phyloP scores from a whole-genome alignment of 2,329 filamentous ascomycete genomes.

The Sarocladium strictum region DNA sequence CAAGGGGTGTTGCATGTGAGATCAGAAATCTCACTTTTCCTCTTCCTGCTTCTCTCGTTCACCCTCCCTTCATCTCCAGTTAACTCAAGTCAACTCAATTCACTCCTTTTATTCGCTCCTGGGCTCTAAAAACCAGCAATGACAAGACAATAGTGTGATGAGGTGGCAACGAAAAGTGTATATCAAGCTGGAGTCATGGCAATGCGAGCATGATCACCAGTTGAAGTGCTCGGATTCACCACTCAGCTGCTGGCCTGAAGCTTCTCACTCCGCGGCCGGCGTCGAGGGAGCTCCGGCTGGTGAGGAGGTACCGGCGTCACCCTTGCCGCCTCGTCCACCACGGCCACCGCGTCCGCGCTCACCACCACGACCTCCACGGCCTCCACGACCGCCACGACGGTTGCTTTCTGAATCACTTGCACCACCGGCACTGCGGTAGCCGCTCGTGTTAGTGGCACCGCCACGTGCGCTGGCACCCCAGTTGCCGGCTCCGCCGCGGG shows the following conservation, averaged over 20 bases:
- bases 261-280: slow-evolving; percentile 31
- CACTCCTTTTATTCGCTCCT: not conserved
- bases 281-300: slow-evolving; percentile 45
- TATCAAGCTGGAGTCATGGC: too few species aligned
- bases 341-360: slow-evolving; percentile 52
- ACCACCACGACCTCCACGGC: slow-evolving; percentile 51
- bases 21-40: not conserved
- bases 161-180: too few species aligned
- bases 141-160: not conserved
- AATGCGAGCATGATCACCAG: too few species aligned
- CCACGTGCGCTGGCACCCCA: slow-evolving; percentile 63
- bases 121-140: not conserved
- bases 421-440: slow-evolving; percentile 78
- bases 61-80: not conserved
- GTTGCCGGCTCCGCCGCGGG: slow-evolving; percentile 59
- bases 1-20: not conserved
- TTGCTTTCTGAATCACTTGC: slow-evolving; percentile 63
- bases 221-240: not conserved
- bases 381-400: slow-evolving; percentile 49
- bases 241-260: slow-evolving; percentile 1
- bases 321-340: slow-evolving; percentile 52
- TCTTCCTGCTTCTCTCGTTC: not conserved
- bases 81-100: not conserved
- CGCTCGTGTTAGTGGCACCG: slow-evolving; percentile 53
- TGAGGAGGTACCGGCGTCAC: slow-evolving; percentile 49